Base-by-base conservation (phyloP, 495 filamentous ascomycete genomes). In the Astrothelium macrocarpum region DNA sequence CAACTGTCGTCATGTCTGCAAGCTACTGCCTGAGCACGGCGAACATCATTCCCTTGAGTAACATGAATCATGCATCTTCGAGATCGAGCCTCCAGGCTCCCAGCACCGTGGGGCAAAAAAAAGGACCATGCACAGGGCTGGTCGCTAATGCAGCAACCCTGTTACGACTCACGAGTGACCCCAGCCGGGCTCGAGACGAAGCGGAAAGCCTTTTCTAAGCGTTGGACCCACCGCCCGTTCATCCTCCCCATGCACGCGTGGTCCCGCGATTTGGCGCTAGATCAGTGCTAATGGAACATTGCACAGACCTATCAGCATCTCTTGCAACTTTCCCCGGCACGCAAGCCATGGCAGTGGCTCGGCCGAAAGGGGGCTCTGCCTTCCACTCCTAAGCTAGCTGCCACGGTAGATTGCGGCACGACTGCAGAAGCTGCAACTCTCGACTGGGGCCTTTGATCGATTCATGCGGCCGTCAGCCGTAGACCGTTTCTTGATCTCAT, bases 401-500 rank as follows among this genome's bases (percentile, higher is more conserved):
- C 43, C 43, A 18, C 43, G 3, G 43, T 49, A 49, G 43, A 20
- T 3, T 49, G 43, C 43, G n/a, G 43, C 43, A 20, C 43, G 43
- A 49, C 43, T 20, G 18, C 43, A 20, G n/a, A 18, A 18, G 11
- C n/a, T 49, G 10, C n/a, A 18, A 9, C 10, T 20, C 18, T 5
- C 9, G 12, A 20, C 49, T 9, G 16, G 49, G 49, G 25, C 12
- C n/a, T 9, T 16, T 26, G 49, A 56, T 56, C 49, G 49, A 56
- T 56, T 56, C 49, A 56, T 56, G 49, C 49, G 25, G 5, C 12
- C 26, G 49, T 56, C 49, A 56, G 49, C 49, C 49, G 49, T 56
- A 56, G 20, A 56, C 49, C 49, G 49, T 56, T 56, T 56, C 25
- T 29, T 56, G 49, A 56, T 56, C 49, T 56, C 49, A 56, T 56